phyloP scores from a whole-genome alignment of 495 filamentous ascomycete species.

The Parmelia sp. region DNA sequence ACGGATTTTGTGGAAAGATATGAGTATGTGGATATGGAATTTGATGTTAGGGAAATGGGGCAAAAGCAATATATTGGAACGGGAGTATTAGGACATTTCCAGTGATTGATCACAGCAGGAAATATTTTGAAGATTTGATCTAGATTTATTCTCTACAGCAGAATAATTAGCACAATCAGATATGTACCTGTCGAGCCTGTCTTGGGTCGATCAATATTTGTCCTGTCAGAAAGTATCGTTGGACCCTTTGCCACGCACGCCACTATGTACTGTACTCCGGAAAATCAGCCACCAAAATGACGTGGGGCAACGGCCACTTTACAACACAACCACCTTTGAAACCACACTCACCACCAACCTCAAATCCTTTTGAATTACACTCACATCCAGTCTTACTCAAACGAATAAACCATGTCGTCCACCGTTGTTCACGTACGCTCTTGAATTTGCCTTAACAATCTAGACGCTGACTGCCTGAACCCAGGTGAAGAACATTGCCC shows the following conservation, averaged over 20 bases:
- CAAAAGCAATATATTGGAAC: neutral
- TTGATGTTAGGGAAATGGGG: neutral
- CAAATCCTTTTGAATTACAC: neutral
- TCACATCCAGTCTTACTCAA: neutral
- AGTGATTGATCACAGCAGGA: neutral
- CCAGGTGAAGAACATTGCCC: slow-evolving; percentile 70
- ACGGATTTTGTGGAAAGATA: slow-evolving; percentile 1
- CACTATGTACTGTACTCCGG: neutral
- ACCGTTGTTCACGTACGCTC: slow-evolving; percentile 43
- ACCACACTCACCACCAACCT: neutral
- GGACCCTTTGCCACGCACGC: neutral
- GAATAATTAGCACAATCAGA: too few relatives aligned
- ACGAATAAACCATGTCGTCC: slow-evolving; percentile 39
- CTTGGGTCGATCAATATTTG: neutral
- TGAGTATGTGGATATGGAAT: slow-evolving; percentile 15
- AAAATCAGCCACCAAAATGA: neutral
- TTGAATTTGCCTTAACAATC: neutral
- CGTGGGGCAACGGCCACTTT: neutral
- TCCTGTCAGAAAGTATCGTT: neutral
- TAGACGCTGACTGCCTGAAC: neutral
- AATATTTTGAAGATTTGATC: neutral
- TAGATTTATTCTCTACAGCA: too few relatives aligned
- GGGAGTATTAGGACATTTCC: neutral
- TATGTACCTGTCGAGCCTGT: too few relatives aligned
- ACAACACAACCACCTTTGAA: neutral